A percentile compares a stretch with the other conserved stretches of the same genome.
phyloP scores from a whole-genome alignment of 2,329 filamentous ascomycete genomes.

The Clonostachys rhizophaga region DNA sequence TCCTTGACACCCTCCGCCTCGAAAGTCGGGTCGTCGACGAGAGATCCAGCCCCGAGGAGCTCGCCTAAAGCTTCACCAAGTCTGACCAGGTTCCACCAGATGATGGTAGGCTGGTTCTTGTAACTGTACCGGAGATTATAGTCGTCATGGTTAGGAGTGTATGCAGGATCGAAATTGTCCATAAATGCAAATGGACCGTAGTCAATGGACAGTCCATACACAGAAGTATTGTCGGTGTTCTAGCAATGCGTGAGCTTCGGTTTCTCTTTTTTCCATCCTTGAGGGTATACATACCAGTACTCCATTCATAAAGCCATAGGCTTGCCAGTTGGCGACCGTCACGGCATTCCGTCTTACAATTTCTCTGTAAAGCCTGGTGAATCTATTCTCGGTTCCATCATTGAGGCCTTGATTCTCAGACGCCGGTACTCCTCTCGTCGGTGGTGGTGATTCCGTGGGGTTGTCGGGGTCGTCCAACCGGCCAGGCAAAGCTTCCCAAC shows the following conservation, averaged over 20 bases:
- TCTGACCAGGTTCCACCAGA: slow-evolving; percentile 97
- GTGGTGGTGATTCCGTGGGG: slow-evolving; percentile 32
- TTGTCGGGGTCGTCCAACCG: slow-evolving; percentile 47
- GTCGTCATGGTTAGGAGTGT: slow-evolving; percentile 97
- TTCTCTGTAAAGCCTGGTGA: slow-evolving; percentile 80
- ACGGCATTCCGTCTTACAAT: slow-evolving; percentile 80
- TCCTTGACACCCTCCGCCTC: slow-evolving; percentile 62
- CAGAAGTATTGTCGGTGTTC: slow-evolving; percentile 96
- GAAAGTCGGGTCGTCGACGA: slow-evolving; percentile 69
- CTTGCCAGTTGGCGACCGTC: slow-evolving; percentile 92
- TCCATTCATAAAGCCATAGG: slow-evolving; percentile 98
- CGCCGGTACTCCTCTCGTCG: slow-evolving; percentile 46
- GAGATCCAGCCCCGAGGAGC: slow-evolving; percentile 71
- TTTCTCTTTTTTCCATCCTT: background rate
- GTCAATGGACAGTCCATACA: slow-evolving; percentile 85
- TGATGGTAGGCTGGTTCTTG: slow-evolving; percentile 88
- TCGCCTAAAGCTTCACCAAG: slow-evolving; percentile 88
- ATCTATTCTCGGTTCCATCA: slow-evolving; percentile 76
- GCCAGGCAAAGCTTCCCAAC: slow-evolving; percentile 79
- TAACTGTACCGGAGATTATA: slow-evolving; percentile 83
- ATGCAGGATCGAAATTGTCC: slow-evolving; percentile 90
- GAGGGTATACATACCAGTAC: slow-evolving; percentile 51
- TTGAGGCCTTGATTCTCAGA: slow-evolving; percentile 62
- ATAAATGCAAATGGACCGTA: slow-evolving; percentile 97
- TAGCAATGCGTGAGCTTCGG: slow-evolving; percentile 12